These are phyloP conservation scores for Didymella arachidicola DNA, from an alignment of 2,329 filamentous ascomycete species.

Conservation along the genomic window DNA sequence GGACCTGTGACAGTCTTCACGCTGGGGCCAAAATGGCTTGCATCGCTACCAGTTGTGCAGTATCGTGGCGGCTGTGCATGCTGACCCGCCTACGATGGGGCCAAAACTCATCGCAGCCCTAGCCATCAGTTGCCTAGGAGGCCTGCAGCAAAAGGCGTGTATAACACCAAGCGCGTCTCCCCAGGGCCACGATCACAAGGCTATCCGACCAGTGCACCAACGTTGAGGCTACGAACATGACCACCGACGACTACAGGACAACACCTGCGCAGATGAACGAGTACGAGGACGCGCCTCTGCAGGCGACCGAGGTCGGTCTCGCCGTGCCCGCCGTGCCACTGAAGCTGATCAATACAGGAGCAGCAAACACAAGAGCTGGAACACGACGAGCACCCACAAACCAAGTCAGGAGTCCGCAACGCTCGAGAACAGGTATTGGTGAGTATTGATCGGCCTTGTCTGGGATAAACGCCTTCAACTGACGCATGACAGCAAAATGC, in stretches of 20 bases:
- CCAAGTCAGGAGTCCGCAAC: slow-evolving; percentile 35
- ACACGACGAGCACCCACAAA: slow-evolving; percentile 26
- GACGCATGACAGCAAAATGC: slow-evolving; percentile 27
- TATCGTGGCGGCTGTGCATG: slow-evolving; percentile 35
- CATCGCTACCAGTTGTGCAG: not conserved
- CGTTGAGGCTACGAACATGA: no score
- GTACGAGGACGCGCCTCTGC: slow-evolving; percentile 28
- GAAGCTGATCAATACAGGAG: slow-evolving; percentile 39
- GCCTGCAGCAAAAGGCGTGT: slow-evolving; percentile 38
- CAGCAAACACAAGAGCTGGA: slow-evolving; percentile 20
- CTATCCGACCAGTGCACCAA: not conserved
- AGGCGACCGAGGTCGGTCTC: slow-evolving; percentile 30
- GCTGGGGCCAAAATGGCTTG: not conserved
- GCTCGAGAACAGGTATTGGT: not conserved
- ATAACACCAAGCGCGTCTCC: slow-evolving; percentile 23
- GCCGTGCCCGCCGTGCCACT: slow-evolving; percentile 21
- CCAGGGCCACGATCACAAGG: not conserved
- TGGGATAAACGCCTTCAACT: no score
- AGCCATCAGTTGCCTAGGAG: slow-evolving; percentile 29
- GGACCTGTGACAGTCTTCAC: not conserved
- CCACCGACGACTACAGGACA: no score
- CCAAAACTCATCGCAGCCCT: slow-evolving; percentile 30
- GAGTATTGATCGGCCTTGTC: not conserved
- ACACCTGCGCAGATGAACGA: no score
- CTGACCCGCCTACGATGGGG: slow-evolving; percentile 17